Base-by-base conservation (phyloP, 768 basidiomycete species). In the Megacollybia marginata region DNA sequence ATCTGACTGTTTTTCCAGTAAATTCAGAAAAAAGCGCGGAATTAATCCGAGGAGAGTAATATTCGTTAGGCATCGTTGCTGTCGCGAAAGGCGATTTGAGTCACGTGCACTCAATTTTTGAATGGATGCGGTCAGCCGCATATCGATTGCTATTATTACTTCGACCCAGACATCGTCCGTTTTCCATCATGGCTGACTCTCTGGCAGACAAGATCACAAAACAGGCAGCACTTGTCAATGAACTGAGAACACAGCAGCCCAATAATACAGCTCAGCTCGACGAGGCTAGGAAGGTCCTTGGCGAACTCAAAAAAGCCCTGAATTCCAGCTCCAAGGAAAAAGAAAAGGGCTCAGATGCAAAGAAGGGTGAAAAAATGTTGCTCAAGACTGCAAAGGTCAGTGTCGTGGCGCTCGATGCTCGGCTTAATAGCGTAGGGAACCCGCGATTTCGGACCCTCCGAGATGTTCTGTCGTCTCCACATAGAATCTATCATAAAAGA, bases 341-440 rank as follows among this genome's bases (percentile, higher is more conserved):
- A 71, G 52, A 76, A 62, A 46, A 74, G 64, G 57, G 49, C 33
- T 51, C 63, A 46, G 61, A 62, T 51, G 61, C 65, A 42, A 82
- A 82, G 70, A 86, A 85, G 70, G 82, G 76, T 57, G 85, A 79
- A 46, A 70, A 79, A 44, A 61, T 97, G 54, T 61, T 88, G 50
- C 75, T 99, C 57, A 99, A 99, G 71, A 95, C 93, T 1, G 88
- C 93, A 38, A 97, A 99, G 80, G 92, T 88, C 48, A 49, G 82
- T 57, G 18, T 35, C n/a, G 5, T 19, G 38, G 3, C 49, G 15
- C 20, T 43, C 42, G 20, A 20, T 16, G 5, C 8, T 57, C 58
- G 44, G 46, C 4, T 44, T 49, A 44, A 20, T 49, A 45, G 38
- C 23, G n/a, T 49, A 95, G 88, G 96, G 96, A 33, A 98, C 96